Evolutionary conservation across 1,284 basidiomycete species (phyloP).

Genomic region (Microbotryum lychnidis-dioicae): DNA sequence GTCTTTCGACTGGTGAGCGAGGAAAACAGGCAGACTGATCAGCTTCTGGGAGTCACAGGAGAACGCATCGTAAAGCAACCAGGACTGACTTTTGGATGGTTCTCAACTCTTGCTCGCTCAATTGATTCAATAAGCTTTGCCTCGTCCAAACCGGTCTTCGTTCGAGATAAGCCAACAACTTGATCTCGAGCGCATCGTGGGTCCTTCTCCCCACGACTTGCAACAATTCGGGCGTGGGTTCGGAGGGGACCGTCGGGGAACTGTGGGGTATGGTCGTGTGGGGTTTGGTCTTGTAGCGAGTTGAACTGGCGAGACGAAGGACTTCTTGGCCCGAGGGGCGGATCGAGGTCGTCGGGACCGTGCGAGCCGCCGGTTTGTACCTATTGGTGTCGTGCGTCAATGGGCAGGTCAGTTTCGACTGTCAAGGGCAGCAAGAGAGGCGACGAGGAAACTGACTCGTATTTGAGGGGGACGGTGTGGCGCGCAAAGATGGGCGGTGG

Average conservation of each 20-base stretch:
- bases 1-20: slow-evolving; percentile 41
- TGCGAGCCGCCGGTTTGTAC: slow-evolving; percentile 50
- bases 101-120: slow-evolving; percentile 57
- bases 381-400: slow-evolving; percentile 42
- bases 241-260: too few species aligned
- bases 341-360: background rate
- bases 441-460: slow-evolving; percentile 51
- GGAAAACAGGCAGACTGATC: too few species aligned
- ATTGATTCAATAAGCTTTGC: slow-evolving; percentile 70
- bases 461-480: slow-evolving; percentile 63
- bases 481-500: slow-evolving; percentile 78
- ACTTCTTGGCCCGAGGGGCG: slow-evolving; percentile 55
- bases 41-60: too few species aligned
- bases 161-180: slow-evolving; percentile 52
- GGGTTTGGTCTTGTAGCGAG: slow-evolving; percentile 68
- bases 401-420: background rate
- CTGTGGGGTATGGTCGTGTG: slow-evolving; percentile 53
- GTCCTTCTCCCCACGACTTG: slow-evolving; percentile 1
- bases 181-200: slow-evolving; percentile 14
- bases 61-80: too few species aligned
- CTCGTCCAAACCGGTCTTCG: slow-evolving; percentile 84
- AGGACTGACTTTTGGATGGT: slow-evolving; percentile 59
- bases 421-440: background rate
- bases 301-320: slow-evolving; percentile 60
- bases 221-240: too few species aligned